These are phyloP conservation scores for Nectriaceae sp. DNA, from an alignment of 2,329 filamentous ascomycete species.

Conservation along the genomic window DNA sequence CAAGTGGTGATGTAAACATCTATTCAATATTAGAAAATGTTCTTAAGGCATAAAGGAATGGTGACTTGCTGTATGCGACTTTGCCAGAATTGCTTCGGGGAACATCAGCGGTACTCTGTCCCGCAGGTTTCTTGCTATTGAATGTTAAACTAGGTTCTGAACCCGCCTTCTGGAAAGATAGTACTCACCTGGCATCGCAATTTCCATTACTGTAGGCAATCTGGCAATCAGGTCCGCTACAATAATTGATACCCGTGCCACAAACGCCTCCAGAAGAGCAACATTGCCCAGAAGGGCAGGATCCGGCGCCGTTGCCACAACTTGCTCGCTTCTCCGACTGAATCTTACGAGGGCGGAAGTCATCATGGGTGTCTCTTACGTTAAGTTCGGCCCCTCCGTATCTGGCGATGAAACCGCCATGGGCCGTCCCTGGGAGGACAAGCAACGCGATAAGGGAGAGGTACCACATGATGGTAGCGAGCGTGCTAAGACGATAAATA, in stretches of 20 bases:
- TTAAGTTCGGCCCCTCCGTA: constrained; percentile 12
- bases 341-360: background rate
- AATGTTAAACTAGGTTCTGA: constrained; percentile 4
- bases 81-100: constrained; percentile 29
- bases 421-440: background rate
- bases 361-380: constrained; percentile 1
- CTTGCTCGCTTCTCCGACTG: constrained; percentile 7
- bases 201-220: constrained; percentile 34
- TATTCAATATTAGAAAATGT: constrained; percentile 12
- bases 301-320: constrained; percentile 34
- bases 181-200: constrained; percentile 39
- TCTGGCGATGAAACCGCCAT: constrained; percentile 9
- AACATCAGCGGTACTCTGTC: constrained; percentile 30
- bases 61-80: constrained; percentile 35
- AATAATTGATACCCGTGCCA: constrained; percentile 34
- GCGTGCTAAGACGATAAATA: too few relatives aligned
- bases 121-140: constrained; percentile 29
- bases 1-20: constrained; percentile 37
- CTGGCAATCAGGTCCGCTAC: constrained; percentile 38
- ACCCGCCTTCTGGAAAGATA: too few relatives aligned
- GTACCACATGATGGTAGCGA: constrained; percentile 9
- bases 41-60: accelerated
- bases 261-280: constrained; percentile 38
- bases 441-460: constrained; percentile 2
- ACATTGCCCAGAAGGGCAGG: constrained; percentile 31